Percentiles rank a stretch among this genome's conserved stretches.
These are phyloP conservation scores for Meira nashicola DNA, from an alignment of 1,284 basidiomycete genomes.

Conservation along the genomic window DNA sequence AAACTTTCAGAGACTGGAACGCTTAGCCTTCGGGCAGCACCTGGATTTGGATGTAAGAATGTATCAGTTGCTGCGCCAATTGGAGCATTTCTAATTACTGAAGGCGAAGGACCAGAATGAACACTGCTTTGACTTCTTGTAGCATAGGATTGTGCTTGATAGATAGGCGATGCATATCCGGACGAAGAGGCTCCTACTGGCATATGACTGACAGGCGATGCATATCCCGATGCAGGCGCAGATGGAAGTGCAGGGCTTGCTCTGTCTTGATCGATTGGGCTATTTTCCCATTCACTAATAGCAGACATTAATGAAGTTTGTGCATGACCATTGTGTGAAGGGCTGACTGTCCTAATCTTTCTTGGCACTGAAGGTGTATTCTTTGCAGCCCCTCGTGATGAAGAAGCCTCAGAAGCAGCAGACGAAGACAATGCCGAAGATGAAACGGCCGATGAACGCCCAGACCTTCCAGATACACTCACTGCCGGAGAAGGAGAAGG, in stretches of 20 bases:
- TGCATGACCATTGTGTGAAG: constrained; percentile 18
- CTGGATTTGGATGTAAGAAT: not conserved
- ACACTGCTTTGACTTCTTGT: constrained; percentile 13
- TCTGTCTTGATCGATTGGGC: constrained; percentile 1
- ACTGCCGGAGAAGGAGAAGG: constrained; percentile 7
- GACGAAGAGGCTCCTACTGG: no score
- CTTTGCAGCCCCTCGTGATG: constrained; percentile 1
- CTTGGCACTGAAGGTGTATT: constrained; percentile 24
- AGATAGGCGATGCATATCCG: not conserved
- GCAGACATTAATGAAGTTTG: constrained; percentile 39
- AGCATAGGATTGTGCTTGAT: not conserved
- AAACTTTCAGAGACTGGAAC: not conserved
- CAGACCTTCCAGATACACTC: constrained; percentile 10
- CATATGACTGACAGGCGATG: not conserved
- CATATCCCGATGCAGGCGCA: not conserved
- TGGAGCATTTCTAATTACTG: constrained; percentile 39
- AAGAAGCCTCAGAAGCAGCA: constrained; percentile 8
- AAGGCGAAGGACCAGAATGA: constrained; percentile 23
- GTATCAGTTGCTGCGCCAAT: constrained; percentile 39
- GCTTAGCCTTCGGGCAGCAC: not conserved
- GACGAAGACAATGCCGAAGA: constrained; percentile 20
- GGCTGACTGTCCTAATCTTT: constrained; percentile 33
- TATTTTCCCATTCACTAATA: constrained; percentile 44
- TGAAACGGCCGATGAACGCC: not conserved
- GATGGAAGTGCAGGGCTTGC: not conserved